A percentile compares a stretch with the other conserved stretches of the same genome.
Conservation (phyloP, 495 filamentous ascomycete species). For the Penicillium atrosanguineum region DNA sequence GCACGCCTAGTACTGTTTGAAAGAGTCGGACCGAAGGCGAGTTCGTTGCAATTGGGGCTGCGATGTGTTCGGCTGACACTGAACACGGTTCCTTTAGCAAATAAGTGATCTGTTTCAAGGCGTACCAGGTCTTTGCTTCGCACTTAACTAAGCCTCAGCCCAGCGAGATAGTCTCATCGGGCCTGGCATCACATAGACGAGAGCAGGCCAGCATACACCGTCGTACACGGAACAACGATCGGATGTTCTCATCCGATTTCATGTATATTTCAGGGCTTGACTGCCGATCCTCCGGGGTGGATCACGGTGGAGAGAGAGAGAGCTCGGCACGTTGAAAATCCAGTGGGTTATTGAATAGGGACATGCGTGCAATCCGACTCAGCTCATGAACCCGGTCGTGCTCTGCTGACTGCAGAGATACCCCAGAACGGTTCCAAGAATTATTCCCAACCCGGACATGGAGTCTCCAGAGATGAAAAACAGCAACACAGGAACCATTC, state of each 20-base stretch:
- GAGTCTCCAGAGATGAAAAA: neutral
- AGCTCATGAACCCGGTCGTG: neutral
- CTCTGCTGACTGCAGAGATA: neutral
- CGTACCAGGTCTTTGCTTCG: neutral
- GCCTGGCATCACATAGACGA: neutral
- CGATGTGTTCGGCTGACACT: neutral
- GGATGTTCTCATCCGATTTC: neutral
- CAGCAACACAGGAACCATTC: neutral
- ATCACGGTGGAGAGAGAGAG: slow-evolving; percentile 1
- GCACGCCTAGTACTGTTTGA: neutral
- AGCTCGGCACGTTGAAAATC: slow-evolving; percentile 3
- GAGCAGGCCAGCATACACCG: neutral
- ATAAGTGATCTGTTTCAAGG: neutral
- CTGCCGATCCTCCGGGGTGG: slow-evolving; percentile 8
- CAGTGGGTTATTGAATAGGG: slow-evolving; percentile 3
- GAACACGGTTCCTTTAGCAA: neutral
- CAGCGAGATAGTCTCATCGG: neutral
- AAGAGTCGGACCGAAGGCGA: neutral
- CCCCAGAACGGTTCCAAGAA: neutral
- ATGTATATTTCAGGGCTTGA: neutral
- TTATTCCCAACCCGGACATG: neutral
- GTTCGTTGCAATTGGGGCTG: neutral
- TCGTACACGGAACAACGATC: neutral
- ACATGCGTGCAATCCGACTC: neutral
- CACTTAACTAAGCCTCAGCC: neutral